phyloP scores from a whole-genome alignment of 768 basidiomycete species.

The Podaxis sp. region DNA sequence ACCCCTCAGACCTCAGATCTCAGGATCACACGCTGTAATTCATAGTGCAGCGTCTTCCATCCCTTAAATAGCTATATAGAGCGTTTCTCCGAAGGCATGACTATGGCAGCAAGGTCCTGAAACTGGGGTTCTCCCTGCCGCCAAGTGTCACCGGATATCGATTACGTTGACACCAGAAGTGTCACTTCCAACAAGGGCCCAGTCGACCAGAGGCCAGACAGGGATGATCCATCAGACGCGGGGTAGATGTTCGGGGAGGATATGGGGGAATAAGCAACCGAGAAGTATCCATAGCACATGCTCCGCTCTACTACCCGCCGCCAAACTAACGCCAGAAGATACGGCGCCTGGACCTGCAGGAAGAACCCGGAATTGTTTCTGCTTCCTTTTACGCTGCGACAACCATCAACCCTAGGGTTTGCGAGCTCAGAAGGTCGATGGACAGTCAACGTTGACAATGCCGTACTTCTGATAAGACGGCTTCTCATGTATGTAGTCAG shows the following conservation, averaged over 20 bases:
- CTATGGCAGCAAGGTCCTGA: background rate
- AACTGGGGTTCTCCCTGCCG: background rate
- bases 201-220: background rate
- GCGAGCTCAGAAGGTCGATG: background rate
- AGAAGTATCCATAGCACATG: background rate
- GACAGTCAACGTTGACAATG: background rate
- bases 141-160: background rate
- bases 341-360: background rate
- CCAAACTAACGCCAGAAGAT: background rate
- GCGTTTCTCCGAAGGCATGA: background rate
- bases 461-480: background rate
- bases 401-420: background rate
- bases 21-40: background rate
- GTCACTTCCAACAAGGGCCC: background rate
- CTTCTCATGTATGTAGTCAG: no score
- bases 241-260: conserved; percentile 1
- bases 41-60: background rate
- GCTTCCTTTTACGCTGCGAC: background rate
- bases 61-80: background rate
- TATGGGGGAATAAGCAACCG: background rate
- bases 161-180: background rate
- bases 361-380: background rate
- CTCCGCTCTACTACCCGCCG: background rate
- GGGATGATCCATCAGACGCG: conserved; percentile 1
- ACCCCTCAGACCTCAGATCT: background rate